These are phyloP conservation scores for Apiosordaria backusii DNA, from an alignment of 495 filamentous ascomycete species.

Conservation along the genomic window DNA sequence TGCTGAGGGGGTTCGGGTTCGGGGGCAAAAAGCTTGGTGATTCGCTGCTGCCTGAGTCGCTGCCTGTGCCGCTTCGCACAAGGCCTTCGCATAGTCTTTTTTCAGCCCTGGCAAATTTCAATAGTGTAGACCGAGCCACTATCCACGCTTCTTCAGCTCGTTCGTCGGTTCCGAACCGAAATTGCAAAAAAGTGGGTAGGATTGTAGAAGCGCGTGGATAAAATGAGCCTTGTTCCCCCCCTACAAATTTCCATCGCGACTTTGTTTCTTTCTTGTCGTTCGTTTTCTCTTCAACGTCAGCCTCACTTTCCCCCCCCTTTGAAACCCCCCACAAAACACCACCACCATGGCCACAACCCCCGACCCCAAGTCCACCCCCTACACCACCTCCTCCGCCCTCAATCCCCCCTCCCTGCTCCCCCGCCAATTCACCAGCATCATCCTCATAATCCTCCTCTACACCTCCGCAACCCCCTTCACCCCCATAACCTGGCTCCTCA, in stretches of 20 bases:
- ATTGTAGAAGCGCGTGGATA: not conserved
- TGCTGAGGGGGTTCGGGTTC: not conserved
- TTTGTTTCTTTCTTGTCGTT: not conserved
- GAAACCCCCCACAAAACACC: too few species aligned
- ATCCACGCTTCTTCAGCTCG: not conserved
- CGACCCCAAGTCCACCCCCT: not conserved
- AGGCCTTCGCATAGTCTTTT: not conserved
- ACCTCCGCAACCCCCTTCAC: slow-evolving; percentile 21
- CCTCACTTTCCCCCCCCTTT: too few species aligned
- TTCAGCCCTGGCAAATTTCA: not conserved
- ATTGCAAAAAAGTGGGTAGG: not conserved
- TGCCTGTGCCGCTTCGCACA: not conserved
- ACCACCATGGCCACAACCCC: not conserved
- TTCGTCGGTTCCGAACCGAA: not conserved
- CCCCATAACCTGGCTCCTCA: slow-evolving; percentile 11
- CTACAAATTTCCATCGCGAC: not conserved
- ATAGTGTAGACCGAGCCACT: not conserved
- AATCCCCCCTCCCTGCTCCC: slow-evolving; percentile 3
- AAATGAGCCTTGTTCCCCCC: not conserved
- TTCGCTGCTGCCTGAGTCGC: too few species aligned
- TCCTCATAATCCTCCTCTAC: slow-evolving; percentile 20
- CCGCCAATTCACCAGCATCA: slow-evolving; percentile 14
- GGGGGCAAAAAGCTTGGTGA: not conserved
- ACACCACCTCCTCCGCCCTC: not conserved
- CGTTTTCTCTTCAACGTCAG: not conserved